Conservation (phyloP, 768 basidiomycete genomes). For the Sarcodon aspratus region DNA sequence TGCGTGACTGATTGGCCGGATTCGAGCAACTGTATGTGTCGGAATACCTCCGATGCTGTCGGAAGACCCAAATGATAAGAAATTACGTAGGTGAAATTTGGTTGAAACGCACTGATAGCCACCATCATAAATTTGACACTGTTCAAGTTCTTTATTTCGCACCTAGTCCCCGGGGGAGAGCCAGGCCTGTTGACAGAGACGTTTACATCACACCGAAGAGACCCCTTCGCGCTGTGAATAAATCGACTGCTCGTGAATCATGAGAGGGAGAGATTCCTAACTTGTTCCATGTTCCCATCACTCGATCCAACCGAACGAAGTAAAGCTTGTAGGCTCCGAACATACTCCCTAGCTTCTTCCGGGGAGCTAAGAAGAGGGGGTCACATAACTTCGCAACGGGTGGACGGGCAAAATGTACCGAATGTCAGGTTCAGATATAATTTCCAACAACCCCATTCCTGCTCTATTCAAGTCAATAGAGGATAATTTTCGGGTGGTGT, state of each 20-base stretch:
- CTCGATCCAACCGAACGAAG: constrained; percentile 79
- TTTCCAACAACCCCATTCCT: constrained; percentile 86
- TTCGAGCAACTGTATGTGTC: constrained; percentile 57
- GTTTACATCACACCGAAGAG: constrained; percentile 90
- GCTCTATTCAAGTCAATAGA: constrained; percentile 86
- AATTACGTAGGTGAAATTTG: neutral
- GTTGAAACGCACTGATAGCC: constrained; percentile 59
- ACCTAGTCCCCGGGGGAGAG: constrained; percentile 63
- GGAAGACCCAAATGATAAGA: neutral
- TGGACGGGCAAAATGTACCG: constrained; percentile 24
- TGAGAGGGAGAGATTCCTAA: constrained; percentile 18
- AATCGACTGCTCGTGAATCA: constrained; percentile 1
- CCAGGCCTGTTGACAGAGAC: constrained; percentile 75
- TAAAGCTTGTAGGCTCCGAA: constrained; percentile 69
- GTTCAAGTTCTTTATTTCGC: constrained; percentile 96
- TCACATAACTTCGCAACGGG: neutral
- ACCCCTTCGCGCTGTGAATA: constrained; percentile 48
- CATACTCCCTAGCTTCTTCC: constrained; percentile 85
- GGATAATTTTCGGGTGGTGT: constrained; percentile 36
- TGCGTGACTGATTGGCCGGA: constrained; percentile 40
- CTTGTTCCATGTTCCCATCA: constrained; percentile 97
- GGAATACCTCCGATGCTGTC: constrained; percentile 67
- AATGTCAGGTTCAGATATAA: constrained; percentile 91
- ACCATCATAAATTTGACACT: constrained; percentile 75
- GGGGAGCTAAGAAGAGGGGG: constrained; percentile 37